Conservation (phyloP, 2,329 filamentous ascomycete genomes). For the Monosporascus cannonballus region DNA sequence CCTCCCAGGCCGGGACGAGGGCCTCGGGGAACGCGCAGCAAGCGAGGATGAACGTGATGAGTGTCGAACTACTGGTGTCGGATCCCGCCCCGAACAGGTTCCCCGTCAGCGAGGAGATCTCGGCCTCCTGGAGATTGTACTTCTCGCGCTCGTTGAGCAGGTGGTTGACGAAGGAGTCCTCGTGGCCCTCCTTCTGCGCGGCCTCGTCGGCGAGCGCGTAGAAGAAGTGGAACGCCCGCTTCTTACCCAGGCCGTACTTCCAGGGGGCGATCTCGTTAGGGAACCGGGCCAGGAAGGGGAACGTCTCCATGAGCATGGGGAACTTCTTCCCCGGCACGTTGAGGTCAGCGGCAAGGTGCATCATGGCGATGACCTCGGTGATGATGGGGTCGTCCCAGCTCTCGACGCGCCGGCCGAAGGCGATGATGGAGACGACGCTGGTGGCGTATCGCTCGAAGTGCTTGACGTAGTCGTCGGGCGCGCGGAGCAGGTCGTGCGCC, state of each 20-base stretch:
- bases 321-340: slow-evolving; percentile 48
- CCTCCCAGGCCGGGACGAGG: slow-evolving; percentile 40
- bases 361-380: slow-evolving; percentile 51
- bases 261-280: slow-evolving; percentile 43
- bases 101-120: slow-evolving; percentile 40
- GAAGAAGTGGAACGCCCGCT: slow-evolving; percentile 44
- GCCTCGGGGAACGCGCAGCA: slow-evolving; percentile 43
- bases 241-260: slow-evolving; percentile 42
- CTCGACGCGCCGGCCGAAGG: slow-evolving; percentile 47
- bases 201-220: slow-evolving; percentile 46
- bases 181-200: slow-evolving; percentile 27
- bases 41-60: slow-evolving; percentile 43
- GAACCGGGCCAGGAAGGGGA: slow-evolving; percentile 41
- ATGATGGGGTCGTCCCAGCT: slow-evolving; percentile 49
- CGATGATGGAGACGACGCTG: slow-evolving; percentile 49
- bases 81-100: slow-evolving; percentile 43
- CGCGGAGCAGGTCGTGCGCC: slow-evolving; percentile 41
- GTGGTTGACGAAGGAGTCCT: slow-evolving; percentile 37
- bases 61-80: slow-evolving; percentile 41
- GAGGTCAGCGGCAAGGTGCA: slow-evolving; percentile 51
- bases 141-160: slow-evolving; percentile 42
- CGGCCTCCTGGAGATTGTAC: slow-evolving; percentile 36
- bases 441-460: slow-evolving; percentile 49
- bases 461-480: slow-evolving; percentile 41
- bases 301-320: slow-evolving; percentile 52